phyloP scores from a whole-genome alignment of 495 filamentous ascomycete species.

The Lepraria neglecta region DNA sequence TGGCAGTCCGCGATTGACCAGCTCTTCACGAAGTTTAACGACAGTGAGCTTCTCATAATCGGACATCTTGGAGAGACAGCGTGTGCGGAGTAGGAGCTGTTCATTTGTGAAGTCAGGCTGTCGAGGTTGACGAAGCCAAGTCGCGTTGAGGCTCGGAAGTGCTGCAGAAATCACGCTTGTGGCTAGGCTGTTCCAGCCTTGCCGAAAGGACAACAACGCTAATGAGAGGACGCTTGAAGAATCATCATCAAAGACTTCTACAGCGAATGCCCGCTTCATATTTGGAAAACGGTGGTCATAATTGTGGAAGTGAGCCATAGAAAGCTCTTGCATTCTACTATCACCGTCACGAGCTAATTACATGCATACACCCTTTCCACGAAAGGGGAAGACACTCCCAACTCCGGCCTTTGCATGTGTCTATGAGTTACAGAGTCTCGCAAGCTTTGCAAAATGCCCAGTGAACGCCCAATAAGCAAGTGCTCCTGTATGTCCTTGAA shows the following conservation, averaged over 20 bases:
- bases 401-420: not conserved
- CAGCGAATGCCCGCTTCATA: not conserved
- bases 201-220: not conserved
- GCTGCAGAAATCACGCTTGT: conserved; percentile 2
- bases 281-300: not conserved
- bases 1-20: conserved; percentile 46
- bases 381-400: conserved; percentile 2
- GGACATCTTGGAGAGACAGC: conserved; percentile 33
- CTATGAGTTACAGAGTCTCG: conserved; percentile 12
- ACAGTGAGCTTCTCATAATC: conserved; percentile 51
- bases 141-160: conserved; percentile 5
- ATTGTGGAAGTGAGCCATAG: not conserved
- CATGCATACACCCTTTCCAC: not conserved
- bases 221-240: not conserved
- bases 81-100: not conserved
- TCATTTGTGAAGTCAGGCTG: not conserved
- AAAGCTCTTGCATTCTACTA: not conserved
- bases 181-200: not conserved
- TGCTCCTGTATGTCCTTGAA: not conserved
- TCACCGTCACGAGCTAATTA: conserved; percentile 14
- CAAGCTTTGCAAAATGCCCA: conserved; percentile 4
- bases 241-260: not conserved
- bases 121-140: not conserved
- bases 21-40: conserved; percentile 48
- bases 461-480: not conserved